Evolutionary conservation across 1,284 basidiomycete genomes (phyloP).

Genomic region (Moniliella sp.): DNA sequence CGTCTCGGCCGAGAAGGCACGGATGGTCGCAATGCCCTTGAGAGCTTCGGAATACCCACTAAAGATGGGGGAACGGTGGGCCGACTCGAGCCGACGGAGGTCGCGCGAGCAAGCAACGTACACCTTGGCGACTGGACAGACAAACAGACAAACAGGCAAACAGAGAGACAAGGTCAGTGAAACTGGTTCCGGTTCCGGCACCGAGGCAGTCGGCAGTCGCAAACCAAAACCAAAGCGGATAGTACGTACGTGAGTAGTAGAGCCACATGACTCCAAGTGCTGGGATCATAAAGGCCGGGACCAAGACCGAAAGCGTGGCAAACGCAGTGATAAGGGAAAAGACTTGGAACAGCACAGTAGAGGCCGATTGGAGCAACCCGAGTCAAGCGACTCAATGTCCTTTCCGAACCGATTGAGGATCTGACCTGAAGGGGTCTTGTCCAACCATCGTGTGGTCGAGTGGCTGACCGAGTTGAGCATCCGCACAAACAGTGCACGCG

Average conservation of each 20-base stretch:
- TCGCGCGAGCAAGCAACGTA: slow-evolving; percentile 40
- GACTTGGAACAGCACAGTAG: slow-evolving; percentile 5
- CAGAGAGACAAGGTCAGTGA: too few species aligned
- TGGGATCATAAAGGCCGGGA: slow-evolving; percentile 1
- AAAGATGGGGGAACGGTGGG: slow-evolving; percentile 36
- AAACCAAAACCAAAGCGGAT: too few species aligned
- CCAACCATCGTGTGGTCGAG: slow-evolving; percentile 13
- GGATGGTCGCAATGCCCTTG: slow-evolving; percentile 38
- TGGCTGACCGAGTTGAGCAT: not conserved
- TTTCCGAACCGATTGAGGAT: slow-evolving; percentile 39
- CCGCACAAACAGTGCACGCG: not conserved
- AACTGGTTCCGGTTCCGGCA: too few species aligned
- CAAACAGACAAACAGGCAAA: too few species aligned
- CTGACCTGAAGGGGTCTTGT: slow-evolving; percentile 34
- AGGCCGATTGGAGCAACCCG: slow-evolving; percentile 24
- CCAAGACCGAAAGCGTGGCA: slow-evolving; percentile 12
- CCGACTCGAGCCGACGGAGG: slow-evolving; percentile 30
- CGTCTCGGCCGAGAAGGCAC: slow-evolving; percentile 38
- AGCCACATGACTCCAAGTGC: too few species aligned
- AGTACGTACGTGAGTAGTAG: too few species aligned
- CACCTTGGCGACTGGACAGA: too few species aligned
- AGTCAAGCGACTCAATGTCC: slow-evolving; percentile 39
- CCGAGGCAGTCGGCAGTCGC: too few species aligned
- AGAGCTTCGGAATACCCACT: slow-evolving; percentile 32
- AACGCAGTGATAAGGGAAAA: slow-evolving; percentile 23